These are phyloP conservation scores for Fusarium setosum DNA, from an alignment of 2,329 filamentous ascomycete genomes.

Conservation along the genomic window DNA sequence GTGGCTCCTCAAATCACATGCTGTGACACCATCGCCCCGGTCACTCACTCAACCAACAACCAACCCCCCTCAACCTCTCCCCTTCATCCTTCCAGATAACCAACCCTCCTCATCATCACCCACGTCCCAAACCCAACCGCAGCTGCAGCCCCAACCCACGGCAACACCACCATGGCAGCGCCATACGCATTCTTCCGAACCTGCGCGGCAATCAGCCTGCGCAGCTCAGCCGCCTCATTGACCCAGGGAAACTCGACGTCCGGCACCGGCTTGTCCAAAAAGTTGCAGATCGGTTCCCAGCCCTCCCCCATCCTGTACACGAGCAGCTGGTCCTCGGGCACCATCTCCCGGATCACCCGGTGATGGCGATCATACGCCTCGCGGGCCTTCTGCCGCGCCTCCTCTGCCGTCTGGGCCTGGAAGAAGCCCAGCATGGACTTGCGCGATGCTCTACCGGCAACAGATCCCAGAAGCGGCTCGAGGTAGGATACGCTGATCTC, in stretches of 20 bases:
- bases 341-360: conserved; percentile 40
- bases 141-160: conserved; percentile 27
- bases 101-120: not conserved
- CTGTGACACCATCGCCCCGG: not conserved
- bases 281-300: conserved; percentile 51
- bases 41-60: not conserved
- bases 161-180: conserved; percentile 17
- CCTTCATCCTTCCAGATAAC: not conserved
- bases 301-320: conserved; percentile 48
- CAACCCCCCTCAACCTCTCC: not conserved
- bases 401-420: conserved; percentile 31
- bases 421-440: conserved; percentile 47
- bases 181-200: conserved; percentile 3
- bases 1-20: too few relatives aligned
- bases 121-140: conserved; percentile 20
- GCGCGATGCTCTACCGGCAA: conserved; percentile 35
- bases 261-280: conserved; percentile 48
- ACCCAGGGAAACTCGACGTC: conserved; percentile 45
- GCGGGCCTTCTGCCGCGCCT: conserved; percentile 37
- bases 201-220: conserved; percentile 16
- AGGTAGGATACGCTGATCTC: conserved; percentile 32
- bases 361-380: conserved; percentile 46
- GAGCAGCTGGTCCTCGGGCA: conserved; percentile 41
- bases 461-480: conserved; percentile 48
- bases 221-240: conserved; percentile 44